Conservation (phyloP, 805 yeast species). For the Yamadazyma paraphyllophila region DNA sequence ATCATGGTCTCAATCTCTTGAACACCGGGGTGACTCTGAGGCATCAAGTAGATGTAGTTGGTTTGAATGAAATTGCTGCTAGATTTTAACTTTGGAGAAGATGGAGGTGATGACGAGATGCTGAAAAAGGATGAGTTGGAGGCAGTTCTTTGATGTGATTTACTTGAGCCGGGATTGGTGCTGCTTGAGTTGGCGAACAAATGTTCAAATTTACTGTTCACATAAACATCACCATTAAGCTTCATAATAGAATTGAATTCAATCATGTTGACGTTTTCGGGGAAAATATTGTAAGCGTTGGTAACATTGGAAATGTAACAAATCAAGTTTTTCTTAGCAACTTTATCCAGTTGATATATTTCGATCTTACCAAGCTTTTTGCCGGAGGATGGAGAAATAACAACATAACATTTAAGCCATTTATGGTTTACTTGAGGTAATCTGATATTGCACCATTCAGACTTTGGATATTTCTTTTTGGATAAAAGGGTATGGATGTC, state of each 20-base stretch:
- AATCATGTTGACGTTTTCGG: constrained; percentile 55
- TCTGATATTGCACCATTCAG: constrained; percentile 63
- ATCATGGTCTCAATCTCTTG: constrained; percentile 71
- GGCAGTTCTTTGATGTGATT: constrained; percentile 12
- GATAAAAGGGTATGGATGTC: constrained; percentile 60
- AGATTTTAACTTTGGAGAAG: constrained; percentile 20
- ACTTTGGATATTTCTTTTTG: constrained; percentile 43
- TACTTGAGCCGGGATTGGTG: not conserved
- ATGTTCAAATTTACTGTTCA: constrained; percentile 41
- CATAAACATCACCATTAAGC: constrained; percentile 51
- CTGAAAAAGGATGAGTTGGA: constrained; percentile 17
- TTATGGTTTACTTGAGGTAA: constrained; percentile 56
- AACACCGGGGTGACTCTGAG: constrained; percentile 71
- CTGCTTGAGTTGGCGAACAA: constrained; percentile 20
- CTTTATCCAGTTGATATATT: constrained; percentile 49
- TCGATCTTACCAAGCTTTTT: constrained; percentile 52
- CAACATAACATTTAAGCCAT: constrained; percentile 58
- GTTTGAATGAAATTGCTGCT: constrained; percentile 19
- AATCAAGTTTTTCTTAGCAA: constrained; percentile 50
- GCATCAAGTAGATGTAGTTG: constrained; percentile 61
- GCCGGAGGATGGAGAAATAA: constrained; percentile 44
- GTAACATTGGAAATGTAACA: constrained; percentile 46
- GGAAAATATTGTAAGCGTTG: constrained; percentile 55
- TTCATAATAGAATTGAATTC: constrained; percentile 57
- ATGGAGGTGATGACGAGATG: constrained; percentile 16